Percentiles rank a stretch among this genome's conserved stretches.
Evolutionary conservation across 2,329 filamentous ascomycete species (phyloP).

Genomic region (Scolecobasidium constrictum): DNA sequence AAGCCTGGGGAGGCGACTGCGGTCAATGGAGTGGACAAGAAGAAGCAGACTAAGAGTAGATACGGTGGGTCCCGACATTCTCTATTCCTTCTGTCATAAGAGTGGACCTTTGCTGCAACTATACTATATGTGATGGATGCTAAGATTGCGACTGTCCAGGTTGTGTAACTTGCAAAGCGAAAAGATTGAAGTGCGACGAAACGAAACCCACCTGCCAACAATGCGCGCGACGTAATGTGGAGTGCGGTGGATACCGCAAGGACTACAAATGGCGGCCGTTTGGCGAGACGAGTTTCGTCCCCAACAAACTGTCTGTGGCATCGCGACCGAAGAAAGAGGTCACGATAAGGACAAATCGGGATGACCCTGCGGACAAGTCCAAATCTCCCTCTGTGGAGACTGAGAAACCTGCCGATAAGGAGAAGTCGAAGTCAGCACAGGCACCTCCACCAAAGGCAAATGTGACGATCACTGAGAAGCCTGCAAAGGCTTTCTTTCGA

Average conservation of each 20-base stretch:
- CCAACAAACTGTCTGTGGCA: conserved; percentile 28
- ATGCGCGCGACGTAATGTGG: conserved; percentile 53
- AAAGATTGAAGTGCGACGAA: conserved; percentile 65
- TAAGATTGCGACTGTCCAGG: too few relatives aligned
- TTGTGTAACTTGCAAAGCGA: conserved; percentile 63
- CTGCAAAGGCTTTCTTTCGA: neutral
- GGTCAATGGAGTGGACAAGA: conserved; percentile 37
- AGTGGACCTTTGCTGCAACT: too few relatives aligned
- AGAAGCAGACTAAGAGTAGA: conserved; percentile 65
- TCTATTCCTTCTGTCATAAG: too few relatives aligned
- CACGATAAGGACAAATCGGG: conserved; percentile 13
- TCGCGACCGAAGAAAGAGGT: conserved; percentile 25
- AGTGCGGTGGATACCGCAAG: conserved; percentile 62
- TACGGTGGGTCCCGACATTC: conserved; percentile 53
- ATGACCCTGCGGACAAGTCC: conserved; percentile 1
- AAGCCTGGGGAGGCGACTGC: conserved; percentile 2
- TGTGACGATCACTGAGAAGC: neutral
- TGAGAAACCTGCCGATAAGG: too few relatives aligned
- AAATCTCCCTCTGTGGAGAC: neutral
- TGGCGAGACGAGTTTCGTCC: conserved; percentile 48
- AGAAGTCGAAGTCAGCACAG: neutral
- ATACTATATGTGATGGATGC: too few relatives aligned
- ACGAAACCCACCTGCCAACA: conserved; percentile 57
- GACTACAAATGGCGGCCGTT: conserved; percentile 67
- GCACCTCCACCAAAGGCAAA: neutral